These are phyloP conservation scores for Arachnopeziza araneosa DNA, from an alignment of 2,329 filamentous ascomycete genomes.

Conservation along the genomic window DNA sequence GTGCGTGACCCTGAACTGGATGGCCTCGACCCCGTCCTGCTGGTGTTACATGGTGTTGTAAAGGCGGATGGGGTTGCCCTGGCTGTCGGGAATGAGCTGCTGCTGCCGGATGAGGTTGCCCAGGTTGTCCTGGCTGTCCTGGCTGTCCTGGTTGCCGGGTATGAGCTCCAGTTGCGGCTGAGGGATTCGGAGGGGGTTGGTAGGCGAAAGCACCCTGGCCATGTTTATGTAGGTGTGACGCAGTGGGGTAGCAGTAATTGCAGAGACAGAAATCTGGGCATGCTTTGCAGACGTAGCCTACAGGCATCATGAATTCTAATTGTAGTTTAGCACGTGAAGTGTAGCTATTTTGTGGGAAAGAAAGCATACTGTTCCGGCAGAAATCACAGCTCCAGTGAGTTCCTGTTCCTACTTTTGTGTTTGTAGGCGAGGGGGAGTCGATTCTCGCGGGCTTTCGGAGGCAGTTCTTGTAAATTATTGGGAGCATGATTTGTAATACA, in stretches of 20 bases:
- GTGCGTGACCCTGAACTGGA: not conserved
- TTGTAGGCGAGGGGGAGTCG: not conserved
- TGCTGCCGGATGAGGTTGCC: no score
- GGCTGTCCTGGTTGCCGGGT: not conserved
- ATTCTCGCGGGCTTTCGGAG: not conserved
- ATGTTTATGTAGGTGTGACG: not conserved
- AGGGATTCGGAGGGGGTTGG: not conserved
- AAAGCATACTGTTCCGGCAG: not conserved
- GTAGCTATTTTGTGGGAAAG: not conserved
- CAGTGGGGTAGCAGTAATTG: not conserved
- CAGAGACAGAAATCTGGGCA: not conserved
- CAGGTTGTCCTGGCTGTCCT: no score
- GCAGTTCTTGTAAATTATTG: not conserved
- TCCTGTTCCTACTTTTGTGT: not conserved
- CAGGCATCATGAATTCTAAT: not conserved
- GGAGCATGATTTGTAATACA: not conserved
- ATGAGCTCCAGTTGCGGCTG: no score
- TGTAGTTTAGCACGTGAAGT: not conserved
- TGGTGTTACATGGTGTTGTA: not conserved
- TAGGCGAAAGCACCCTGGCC: not conserved
- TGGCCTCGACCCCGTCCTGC: not conserved
- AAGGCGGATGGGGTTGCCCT: not conserved
- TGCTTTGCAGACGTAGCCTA: not conserved
- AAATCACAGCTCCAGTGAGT: not conserved
- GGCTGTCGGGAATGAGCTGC: no score